Base-by-base conservation (phyloP, 2,329 filamentous ascomycete species). In the Byssochlamys sp. region DNA sequence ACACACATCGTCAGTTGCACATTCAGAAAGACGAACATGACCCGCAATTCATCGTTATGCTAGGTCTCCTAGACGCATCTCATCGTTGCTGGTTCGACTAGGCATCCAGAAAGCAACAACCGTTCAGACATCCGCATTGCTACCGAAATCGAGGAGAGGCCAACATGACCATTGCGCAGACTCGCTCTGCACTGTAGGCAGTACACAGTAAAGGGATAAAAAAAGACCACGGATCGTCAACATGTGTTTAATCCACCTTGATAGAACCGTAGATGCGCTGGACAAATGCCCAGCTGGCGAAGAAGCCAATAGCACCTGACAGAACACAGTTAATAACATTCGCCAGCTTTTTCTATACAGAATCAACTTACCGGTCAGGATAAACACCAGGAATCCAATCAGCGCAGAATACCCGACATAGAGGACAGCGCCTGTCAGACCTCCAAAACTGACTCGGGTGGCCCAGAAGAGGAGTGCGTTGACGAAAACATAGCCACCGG, bases 221-320 rank as follows among this genome's bases (percentile, higher is more conserved):
- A 19, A 19, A 19, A 9, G 29, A 10, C 9, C 9, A 19, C 19
- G n/a, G n/a, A 45, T 45, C 1, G 39, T 19, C 39, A 19, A 14
- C 2, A 45, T 19, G 19, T 3, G 39, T 45, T 75, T 74, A 99
- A 71, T 99, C 94, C 63, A 99, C 91, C 80, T 99, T 99, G 78
- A 99, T 95, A n/a, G 91, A 96, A 26, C 85, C 80, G 73, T 99
- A 99, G 60, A 99, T 99, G 73, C 89, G 92, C 64, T 89, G 84
- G 55, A 95, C 88, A 71, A 99, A 99, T 71, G 88, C 83, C 90
- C 91, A 97, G 71, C 90, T 95, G 7, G 94, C 85, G 66, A 96
- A 90, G 78, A 94, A 96, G 57, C 94, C 94, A 70, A 99, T 97
- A 0, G 92, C 89, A 31, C 92, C 94, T 96, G 12, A 14, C 14